Evolutionary conservation across 2,329 filamentous ascomycete genomes (phyloP).

Genomic region (Colletotrichum theobromicola): DNA sequence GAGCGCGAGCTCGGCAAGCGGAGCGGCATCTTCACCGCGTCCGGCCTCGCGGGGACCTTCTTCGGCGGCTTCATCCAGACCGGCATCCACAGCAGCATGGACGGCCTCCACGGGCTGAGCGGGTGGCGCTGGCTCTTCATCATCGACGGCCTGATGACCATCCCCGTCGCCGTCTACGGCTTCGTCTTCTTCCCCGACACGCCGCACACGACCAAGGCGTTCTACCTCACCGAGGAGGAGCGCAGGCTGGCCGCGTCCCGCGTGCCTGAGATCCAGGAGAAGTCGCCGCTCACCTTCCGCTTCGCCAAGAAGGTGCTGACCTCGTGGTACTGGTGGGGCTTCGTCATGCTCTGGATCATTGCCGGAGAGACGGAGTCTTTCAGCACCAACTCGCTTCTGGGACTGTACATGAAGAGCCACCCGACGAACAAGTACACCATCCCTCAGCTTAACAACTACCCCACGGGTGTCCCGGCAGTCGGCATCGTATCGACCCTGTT

Average conservation of each 20-base stretch:
- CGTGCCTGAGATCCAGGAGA: slow-evolving; percentile 41
- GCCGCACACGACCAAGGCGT: slow-evolving; percentile 42
- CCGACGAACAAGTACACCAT: slow-evolving; percentile 48
- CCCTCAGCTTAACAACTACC: slow-evolving; percentile 60
- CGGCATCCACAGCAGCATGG: slow-evolving; percentile 48
- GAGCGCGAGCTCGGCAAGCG: slow-evolving; percentile 67
- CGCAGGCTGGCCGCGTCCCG: slow-evolving; percentile 46
- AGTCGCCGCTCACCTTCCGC: slow-evolving; percentile 48
- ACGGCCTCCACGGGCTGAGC: slow-evolving; percentile 43
- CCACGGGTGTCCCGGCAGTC: slow-evolving; percentile 59
- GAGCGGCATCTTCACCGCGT: slow-evolving; percentile 66
- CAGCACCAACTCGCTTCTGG: slow-evolving; percentile 64
- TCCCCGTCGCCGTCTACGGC: slow-evolving; percentile 57
- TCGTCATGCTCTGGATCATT: slow-evolving; percentile 71
- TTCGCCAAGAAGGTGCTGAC: slow-evolving; percentile 62
- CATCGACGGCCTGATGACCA: slow-evolving; percentile 54
- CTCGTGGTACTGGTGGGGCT: slow-evolving; percentile 71
- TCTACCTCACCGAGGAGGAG: slow-evolving; percentile 38
- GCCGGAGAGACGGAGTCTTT: slow-evolving; percentile 76
- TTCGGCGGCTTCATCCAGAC: slow-evolving; percentile 67
- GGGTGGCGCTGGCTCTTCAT: slow-evolving; percentile 36
- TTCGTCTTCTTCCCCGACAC: slow-evolving; percentile 55
- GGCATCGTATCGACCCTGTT: slow-evolving; percentile 68
- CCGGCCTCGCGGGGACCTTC: slow-evolving; percentile 64
- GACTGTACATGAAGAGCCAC: slow-evolving; percentile 55